Evolutionary conservation across 805 yeast genomes (phyloP).

Genomic region (Yarrowia sp.): DNA sequence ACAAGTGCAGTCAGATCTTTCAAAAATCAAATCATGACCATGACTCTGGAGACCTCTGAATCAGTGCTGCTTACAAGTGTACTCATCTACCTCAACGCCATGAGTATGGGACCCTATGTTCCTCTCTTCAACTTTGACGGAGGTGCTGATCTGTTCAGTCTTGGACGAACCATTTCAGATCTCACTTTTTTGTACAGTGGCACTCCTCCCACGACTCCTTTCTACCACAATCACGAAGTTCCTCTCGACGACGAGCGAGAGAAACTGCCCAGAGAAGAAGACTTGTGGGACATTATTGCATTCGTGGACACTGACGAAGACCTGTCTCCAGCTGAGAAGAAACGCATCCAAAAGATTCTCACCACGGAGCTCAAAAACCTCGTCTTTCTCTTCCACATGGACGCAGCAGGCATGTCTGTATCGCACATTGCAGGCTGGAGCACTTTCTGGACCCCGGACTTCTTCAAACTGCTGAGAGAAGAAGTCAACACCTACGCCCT

Average conservation of each 20-base stretch:
- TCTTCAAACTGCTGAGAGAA: not conserved
- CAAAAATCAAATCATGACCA: not conserved
- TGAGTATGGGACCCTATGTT: slow-evolving; percentile 10
- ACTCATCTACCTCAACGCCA: slow-evolving; percentile 22
- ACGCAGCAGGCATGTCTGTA: slow-evolving; percentile 1
- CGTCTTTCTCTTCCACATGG: slow-evolving; percentile 13
- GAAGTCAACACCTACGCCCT: slow-evolving; percentile 14
- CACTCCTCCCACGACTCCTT: not conserved
- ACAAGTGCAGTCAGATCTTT: not conserved
- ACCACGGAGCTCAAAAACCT: slow-evolving; percentile 15
- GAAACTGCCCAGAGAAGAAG: slow-evolving; percentile 10
- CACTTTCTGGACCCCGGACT: slow-evolving; percentile 14
- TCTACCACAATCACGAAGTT: not conserved
- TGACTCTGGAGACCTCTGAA: not conserved
- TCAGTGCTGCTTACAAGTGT: not conserved
- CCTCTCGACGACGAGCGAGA: not conserved
- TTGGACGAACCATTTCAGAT: slow-evolving; percentile 7
- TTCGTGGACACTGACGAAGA: slow-evolving; percentile 5
- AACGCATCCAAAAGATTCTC: slow-evolving; percentile 4
- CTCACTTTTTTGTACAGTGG: not conserved
- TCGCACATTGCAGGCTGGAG: slow-evolving; percentile 7
- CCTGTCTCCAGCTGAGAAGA: not conserved
- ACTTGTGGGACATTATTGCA: slow-evolving; percentile 17
- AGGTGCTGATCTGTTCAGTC: slow-evolving; percentile 3
- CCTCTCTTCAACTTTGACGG: slow-evolving; percentile 24